These are phyloP conservation scores for Penicillium griseofulvum DNA, from an alignment of 2,329 filamentous ascomycete species.

Conservation along the genomic window DNA sequence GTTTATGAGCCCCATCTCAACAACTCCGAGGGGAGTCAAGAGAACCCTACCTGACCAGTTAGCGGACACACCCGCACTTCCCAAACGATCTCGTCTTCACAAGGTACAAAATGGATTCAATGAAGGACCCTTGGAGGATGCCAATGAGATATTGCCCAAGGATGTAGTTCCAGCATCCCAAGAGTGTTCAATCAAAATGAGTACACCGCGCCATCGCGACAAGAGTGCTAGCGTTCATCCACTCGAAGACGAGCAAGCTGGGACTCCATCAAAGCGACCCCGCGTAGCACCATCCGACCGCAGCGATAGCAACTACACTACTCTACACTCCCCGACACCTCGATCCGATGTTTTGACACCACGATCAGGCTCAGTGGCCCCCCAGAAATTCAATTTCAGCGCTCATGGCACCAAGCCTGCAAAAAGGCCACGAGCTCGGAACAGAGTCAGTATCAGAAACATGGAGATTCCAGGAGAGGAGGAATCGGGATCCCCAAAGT, in stretches of 20 bases:
- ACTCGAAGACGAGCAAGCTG: conserved; percentile 2
- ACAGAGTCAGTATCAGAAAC: neutral
- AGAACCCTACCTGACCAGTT: neutral
- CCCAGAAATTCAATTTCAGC: neutral
- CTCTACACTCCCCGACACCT: neutral
- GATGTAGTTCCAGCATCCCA: neutral
- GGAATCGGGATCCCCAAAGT: neutral
- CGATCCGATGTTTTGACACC: neutral
- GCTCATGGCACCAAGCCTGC: neutral
- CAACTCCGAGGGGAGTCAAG: neutral
- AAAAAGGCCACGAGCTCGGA: neutral
- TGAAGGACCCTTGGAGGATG: neutral
- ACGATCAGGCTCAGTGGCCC: neutral
- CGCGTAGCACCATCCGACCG: conserved; percentile 1
- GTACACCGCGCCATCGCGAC: neutral
- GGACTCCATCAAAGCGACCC: conserved; percentile 15
- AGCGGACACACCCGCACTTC: neutral
- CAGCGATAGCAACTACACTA: neutral
- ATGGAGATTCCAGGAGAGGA: neutral
- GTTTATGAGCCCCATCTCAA: neutral
- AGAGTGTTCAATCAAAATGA: neutral
- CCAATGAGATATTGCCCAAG: neutral
- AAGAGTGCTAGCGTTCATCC: conserved; percentile 8
- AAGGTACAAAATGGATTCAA: neutral
- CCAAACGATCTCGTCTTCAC: conserved; percentile 22